Conservation (phyloP, 192 early-diverging fungal genomes). For the Spinellus fusiger region DNA sequence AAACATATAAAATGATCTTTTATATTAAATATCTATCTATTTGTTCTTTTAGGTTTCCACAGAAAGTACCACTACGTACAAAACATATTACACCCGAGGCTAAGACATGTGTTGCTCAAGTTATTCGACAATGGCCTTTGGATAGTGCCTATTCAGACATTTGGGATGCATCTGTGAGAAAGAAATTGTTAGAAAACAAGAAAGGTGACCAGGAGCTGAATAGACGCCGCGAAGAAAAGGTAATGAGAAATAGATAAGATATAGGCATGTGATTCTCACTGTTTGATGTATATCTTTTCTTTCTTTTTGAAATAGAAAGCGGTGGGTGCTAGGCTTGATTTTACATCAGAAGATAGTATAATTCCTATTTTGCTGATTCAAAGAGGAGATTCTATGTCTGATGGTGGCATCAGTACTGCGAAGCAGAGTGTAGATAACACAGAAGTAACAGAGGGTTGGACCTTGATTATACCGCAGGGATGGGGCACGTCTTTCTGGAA, state of each 20-base stretch:
- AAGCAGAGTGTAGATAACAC: constrained; percentile 23
- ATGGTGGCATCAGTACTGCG: background rate
- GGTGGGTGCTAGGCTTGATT: constrained; percentile 58
- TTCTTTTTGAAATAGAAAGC: background rate
- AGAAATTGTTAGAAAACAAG: constrained; percentile 34
- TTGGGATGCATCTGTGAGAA: constrained; percentile 52
- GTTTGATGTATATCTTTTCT: background rate
- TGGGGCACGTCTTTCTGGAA: constrained; percentile 89
- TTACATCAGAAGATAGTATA: constrained; percentile 45
- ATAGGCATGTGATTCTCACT: no score
- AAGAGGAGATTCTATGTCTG: constrained; percentile 43
- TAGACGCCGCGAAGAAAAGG: background rate
- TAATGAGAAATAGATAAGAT: no score
- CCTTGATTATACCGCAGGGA: constrained; percentile 69
- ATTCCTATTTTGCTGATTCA: constrained; percentile 84
- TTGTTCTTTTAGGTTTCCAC: constrained; percentile 43
- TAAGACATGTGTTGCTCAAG: constrained; percentile 27
- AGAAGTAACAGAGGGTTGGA: constrained; percentile 62
- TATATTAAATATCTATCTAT: background rate
- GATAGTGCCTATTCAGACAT: constrained; percentile 42
- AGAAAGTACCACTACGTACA: constrained; percentile 39
- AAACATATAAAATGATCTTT: background rate
- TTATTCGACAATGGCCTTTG: constrained; percentile 53
- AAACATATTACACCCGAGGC: constrained; percentile 27
- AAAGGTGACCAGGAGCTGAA: constrained; percentile 50